Conservation (phyloP, 2,329 filamentous ascomycete species). For the Ophiostoma tasmaniense region DNA sequence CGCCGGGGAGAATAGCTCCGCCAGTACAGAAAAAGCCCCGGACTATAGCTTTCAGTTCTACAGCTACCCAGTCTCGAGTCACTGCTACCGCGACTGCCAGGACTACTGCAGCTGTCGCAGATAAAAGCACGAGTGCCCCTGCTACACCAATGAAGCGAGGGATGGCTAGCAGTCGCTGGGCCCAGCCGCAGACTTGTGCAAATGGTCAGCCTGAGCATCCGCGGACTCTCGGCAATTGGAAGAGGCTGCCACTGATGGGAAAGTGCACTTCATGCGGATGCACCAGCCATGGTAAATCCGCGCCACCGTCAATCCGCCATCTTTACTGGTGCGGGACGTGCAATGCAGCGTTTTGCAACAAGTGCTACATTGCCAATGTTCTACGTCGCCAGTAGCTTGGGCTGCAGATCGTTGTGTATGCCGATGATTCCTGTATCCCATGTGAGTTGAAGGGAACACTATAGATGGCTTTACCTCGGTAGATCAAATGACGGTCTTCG, state of each 20-base stretch:
- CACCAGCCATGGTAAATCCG: neutral
- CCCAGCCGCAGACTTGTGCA: slow-evolving; percentile 2
- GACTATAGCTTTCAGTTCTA: neutral
- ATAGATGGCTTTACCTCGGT: neutral
- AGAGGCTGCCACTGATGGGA: neutral
- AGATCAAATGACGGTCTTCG: neutral
- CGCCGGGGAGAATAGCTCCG: neutral
- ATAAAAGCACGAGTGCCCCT: neutral
- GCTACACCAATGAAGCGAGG: neutral
- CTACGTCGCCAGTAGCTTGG: neutral
- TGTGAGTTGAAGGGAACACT: neutral
- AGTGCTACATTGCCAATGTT: neutral
- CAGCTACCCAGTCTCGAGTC: neutral
- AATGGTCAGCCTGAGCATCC: neutral
- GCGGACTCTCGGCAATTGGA: neutral
- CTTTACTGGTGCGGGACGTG: slow-evolving; percentile 8
- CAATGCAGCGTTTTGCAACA: neutral
- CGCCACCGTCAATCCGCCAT: too few relatives aligned
- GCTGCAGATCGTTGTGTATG: neutral
- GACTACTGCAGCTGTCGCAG: neutral
- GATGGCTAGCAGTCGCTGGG: slow-evolving; percentile 12
- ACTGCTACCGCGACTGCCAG: neutral
- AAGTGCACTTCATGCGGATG: neutral
- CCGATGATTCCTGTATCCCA: neutral
- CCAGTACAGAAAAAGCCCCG: neutral